phyloP scores from a whole-genome alignment of 2,329 filamentous ascomycete genomes.

The Fusarium sp. region DNA sequence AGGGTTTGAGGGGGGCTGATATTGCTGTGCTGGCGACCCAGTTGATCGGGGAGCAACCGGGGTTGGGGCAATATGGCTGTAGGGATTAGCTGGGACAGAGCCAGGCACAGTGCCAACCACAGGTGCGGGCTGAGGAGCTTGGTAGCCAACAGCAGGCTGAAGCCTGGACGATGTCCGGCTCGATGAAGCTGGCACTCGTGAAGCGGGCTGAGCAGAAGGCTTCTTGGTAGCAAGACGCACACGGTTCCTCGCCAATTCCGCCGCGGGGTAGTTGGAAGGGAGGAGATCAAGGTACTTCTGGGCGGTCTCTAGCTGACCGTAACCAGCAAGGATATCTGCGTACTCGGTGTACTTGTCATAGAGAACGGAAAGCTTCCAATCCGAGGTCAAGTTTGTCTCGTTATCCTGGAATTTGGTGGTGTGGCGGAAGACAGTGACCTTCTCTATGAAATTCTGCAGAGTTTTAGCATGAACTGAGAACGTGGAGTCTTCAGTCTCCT shows the following conservation, averaged over 20 bases:
- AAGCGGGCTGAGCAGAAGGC: conserved; percentile 40
- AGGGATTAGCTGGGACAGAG: conserved; percentile 44
- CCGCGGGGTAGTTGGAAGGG: conserved; percentile 82
- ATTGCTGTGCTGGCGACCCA: conserved; percentile 45
- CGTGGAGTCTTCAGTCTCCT: conserved; percentile 75
- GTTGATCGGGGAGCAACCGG: conserved; percentile 35
- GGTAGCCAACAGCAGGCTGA: conserved; percentile 56
- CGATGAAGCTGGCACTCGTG: conserved; percentile 42
- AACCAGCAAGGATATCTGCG: conserved; percentile 90
- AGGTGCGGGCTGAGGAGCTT: conserved; percentile 53
- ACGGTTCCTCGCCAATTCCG: conserved; percentile 85
- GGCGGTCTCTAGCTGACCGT: conserved; percentile 86
- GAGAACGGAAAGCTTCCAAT: conserved; percentile 87
- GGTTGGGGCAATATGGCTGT: conserved; percentile 54
- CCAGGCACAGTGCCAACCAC: conserved; percentile 34
- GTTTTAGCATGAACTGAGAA: conserved; percentile 92
- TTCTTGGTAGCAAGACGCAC: conserved; percentile 82
- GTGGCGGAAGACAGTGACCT: conserved; percentile 95
- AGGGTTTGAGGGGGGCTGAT: conserved; percentile 50
- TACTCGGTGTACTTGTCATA: conserved; percentile 98
- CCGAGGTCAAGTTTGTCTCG: conserved; percentile 74
- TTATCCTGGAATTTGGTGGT: conserved; percentile 90
- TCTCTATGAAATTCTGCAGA: conserved; percentile 95
- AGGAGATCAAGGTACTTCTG: conserved; percentile 92
- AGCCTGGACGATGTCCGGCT: conserved; percentile 52